phyloP scores from a whole-genome alignment of 2,329 filamentous ascomycete species.

The Aspergillus vadensis region DNA sequence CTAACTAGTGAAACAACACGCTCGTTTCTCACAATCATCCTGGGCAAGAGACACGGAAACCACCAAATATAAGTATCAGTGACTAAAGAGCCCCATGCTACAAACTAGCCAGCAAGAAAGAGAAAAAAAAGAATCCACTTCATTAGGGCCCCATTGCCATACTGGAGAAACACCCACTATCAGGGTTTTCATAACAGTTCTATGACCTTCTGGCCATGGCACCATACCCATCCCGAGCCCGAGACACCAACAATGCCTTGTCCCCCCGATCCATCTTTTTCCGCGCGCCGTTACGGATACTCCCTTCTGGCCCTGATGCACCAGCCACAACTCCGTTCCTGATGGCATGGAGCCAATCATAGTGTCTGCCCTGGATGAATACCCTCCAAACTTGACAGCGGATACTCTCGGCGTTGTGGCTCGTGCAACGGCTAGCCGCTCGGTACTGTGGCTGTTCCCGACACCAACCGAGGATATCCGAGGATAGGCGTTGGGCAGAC shows the following conservation, averaged over 20 bases:
- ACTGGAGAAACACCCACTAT: neutral
- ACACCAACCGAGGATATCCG: neutral
- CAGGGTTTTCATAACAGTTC: neutral
- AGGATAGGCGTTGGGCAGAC: neutral
- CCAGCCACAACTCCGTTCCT: constrained; percentile 3
- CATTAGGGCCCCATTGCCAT: no score
- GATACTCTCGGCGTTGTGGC: constrained; percentile 2
- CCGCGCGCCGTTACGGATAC: neutral
- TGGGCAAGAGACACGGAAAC: neutral
- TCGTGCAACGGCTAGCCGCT: neutral
- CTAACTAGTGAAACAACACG: neutral
- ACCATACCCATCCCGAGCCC: neutral
- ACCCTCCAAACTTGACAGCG: neutral
- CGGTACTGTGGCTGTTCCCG: neutral
- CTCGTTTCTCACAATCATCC: neutral
- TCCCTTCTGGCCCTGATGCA: neutral
- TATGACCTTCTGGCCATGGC: neutral
- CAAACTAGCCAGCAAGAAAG: no score
- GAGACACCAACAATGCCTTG: neutral
- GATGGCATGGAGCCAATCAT: neutral
- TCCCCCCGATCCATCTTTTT: neutral
- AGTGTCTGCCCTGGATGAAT: neutral
- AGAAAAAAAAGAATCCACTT: no score
- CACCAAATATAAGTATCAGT: neutral
- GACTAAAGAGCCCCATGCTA: no score